phyloP scores from a whole-genome alignment of 1,139 yeast species.

The Suhomyces ambrosiae region DNA sequence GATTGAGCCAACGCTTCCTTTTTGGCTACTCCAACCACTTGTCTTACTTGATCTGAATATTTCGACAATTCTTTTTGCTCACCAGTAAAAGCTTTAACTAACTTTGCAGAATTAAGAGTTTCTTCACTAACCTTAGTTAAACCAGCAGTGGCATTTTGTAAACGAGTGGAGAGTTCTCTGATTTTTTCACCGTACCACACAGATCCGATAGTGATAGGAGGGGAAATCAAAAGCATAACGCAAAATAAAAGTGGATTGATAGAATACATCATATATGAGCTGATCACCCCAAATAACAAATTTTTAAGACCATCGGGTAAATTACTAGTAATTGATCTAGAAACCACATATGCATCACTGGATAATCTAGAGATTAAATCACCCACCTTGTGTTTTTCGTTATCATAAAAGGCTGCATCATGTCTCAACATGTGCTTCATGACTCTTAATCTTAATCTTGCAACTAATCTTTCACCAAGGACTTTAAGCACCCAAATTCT shows the following conservation, averaged over 20 bases:
- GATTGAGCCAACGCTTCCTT: constrained; percentile 53
- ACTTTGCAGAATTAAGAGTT: constrained; percentile 45
- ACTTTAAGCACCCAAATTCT: constrained; percentile 50
- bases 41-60: constrained; percentile 43
- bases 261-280: constrained; percentile 51
- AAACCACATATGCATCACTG: constrained; percentile 57
- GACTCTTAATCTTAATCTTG: constrained; percentile 49
- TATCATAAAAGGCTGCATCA: constrained; percentile 53
- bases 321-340: constrained; percentile 47
- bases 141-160: constrained; percentile 52
- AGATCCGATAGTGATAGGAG: constrained; percentile 55
- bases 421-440: constrained; percentile 54
- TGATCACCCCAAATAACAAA: constrained; percentile 45
- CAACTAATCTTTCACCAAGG: constrained; percentile 37
- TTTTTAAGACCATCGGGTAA: constrained; percentile 53
- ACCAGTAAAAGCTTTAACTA: constrained; percentile 50
- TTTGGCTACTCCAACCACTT: constrained; percentile 45
- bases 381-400: constrained; percentile 57
- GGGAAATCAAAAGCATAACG: constrained; percentile 53
- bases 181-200: constrained; percentile 54
- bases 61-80: constrained; percentile 47
- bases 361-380: constrained; percentile 55
- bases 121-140: constrained; percentile 51
- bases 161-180: constrained; percentile 43
- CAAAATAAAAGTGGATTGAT: constrained; percentile 50